Percentiles rank a stretch among this genome's conserved stretches.
phyloP scores from a whole-genome alignment of 495 filamentous ascomycete genomes.

The Pseudevernia furfuracea region DNA sequence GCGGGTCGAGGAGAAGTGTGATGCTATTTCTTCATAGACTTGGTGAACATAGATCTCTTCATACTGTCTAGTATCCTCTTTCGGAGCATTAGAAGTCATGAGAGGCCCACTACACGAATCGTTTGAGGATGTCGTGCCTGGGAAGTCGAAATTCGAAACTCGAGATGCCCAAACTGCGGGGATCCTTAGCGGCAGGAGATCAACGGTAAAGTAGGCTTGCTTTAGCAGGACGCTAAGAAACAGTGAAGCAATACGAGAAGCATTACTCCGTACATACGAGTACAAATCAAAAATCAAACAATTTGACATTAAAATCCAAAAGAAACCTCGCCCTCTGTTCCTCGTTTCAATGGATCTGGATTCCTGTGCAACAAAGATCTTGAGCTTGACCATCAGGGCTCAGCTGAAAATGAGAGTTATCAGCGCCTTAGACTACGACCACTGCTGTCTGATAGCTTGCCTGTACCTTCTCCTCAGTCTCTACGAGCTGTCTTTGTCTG shows the following conservation, averaged over 20 bases:
- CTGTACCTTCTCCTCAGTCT: not conserved
- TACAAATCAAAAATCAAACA: not conserved
- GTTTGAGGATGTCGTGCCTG: not conserved
- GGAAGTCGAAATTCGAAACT: not conserved
- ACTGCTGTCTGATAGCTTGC: not conserved
- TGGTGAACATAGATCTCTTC: constrained; percentile 82
- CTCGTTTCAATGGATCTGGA: not conserved
- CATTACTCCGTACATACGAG: too few species aligned
- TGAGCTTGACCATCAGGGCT: not conserved
- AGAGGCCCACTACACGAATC: not conserved
- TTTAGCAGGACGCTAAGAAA: not conserved
- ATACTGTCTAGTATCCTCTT: constrained; percentile 38
- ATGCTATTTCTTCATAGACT: constrained; percentile 90
- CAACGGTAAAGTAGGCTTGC: not conserved
- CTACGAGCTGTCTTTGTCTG: not conserved
- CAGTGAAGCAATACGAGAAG: too few species aligned
- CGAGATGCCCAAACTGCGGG: not conserved
- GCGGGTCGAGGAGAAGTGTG: constrained; percentile 88
- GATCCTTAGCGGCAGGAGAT: constrained; percentile 1
- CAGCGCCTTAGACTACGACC: not conserved
- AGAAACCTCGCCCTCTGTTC: not conserved
- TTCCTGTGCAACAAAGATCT: not conserved
- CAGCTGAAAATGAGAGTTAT: not conserved
- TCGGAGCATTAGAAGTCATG: constrained; percentile 3
- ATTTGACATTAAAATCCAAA: not conserved